Evolutionary conservation across 306 rosid species (phyloP), one percentile per base, ranked within the genome.

Genomic region (Cicer bijugum): DNA sequence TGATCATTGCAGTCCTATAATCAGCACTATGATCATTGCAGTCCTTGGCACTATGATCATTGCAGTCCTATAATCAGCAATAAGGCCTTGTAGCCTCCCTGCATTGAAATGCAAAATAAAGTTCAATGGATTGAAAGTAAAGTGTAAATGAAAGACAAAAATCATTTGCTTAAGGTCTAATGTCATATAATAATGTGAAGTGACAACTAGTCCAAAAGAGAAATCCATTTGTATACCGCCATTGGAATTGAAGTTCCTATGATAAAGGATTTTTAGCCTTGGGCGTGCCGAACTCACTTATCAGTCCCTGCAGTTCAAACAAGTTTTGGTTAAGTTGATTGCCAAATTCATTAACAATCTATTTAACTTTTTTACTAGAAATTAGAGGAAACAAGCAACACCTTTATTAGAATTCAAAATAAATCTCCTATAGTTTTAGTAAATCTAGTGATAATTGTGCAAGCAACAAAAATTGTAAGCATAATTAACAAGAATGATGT

Each of bases 361-460:
- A 58, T 42, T 9, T 28, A 28, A 1, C 6, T 17, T 70, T 71
- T 28, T 28, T 67, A 12, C 71, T 65, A 15, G 28, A 12, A 75
- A 28, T 3, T 28, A 66, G 82, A 35, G 45, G 51, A 75, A 75
- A 9, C 58, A 75, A 55, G 7, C 7, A 61, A 46, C 42, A 93
- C 97, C 98, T 81, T 90, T 71, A 91, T 93, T 77, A 93, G 77
- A 94, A 89, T 89, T 83, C 94, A 94, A 83, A 93, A 93, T 39
- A 88, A 83, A 75, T 91, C 97, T 14, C 87, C 96, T 0, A 97
- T 92, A 66, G 89, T 69, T 87, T 97, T 91, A 2, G 98, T 93
- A 80, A 93, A 93, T 75, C 85, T 86, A 14, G 78, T 84, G 84
- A 93, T 89, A 6, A 93, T 60, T 0, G 56, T 35, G 82, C 92